Percentiles rank a stretch among this genome's conserved stretches.
Evolutionary conservation across 768 basidiomycete genomes (phyloP).

Genomic region (Neoboletus subvelutipes): DNA sequence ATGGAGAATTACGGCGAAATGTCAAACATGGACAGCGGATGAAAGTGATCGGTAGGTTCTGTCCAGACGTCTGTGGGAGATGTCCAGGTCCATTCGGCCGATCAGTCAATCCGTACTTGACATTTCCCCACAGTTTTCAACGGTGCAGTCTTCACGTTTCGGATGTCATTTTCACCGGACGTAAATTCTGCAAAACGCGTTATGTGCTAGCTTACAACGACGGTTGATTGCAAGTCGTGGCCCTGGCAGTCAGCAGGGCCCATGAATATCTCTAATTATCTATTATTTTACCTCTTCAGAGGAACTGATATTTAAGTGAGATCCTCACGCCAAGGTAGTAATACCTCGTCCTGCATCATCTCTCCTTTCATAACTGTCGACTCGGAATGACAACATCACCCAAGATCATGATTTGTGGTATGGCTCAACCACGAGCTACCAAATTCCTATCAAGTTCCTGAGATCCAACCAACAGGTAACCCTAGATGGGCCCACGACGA

Average conservation of each 20-base stretch:
- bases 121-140: too few species aligned
- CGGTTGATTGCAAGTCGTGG: background rate
- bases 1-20: too few species aligned
- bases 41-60: too few species aligned
- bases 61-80: too few species aligned
- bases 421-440: background rate
- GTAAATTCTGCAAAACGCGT: too few species aligned
- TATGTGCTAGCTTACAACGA: too few species aligned
- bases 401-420: slow-evolving; percentile 34
- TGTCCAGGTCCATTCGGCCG: too few species aligned
- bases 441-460: background rate
- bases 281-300: slow-evolving; percentile 1
- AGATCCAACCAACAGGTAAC: slow-evolving; percentile 40
- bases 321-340: background rate
- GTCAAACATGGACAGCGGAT: too few species aligned
- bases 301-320: background rate
- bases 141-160: too few species aligned
- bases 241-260: background rate
- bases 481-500: slow-evolving; percentile 81
- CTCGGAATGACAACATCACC: slow-evolving; percentile 13
- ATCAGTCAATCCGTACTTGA: too few species aligned
- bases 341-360: background rate
- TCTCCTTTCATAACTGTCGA: background rate
- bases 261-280: background rate
- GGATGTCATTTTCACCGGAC: too few species aligned